Base-by-base conservation (phyloP, 1,139 yeast genomes). In the Pneumocystis carinii region DNA sequence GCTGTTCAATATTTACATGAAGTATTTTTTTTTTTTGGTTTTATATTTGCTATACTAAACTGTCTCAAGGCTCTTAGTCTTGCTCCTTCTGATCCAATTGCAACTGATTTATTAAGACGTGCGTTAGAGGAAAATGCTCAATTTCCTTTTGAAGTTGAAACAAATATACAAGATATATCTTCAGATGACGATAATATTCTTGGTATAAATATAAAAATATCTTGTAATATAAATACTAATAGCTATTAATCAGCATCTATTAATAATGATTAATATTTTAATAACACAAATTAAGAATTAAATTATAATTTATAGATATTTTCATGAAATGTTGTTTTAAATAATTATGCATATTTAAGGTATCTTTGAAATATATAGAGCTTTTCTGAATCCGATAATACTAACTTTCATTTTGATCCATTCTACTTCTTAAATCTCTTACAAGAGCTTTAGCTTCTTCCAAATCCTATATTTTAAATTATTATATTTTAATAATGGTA, bases 391-490 rank as follows among this genome's bases (percentile, higher is more conserved):
- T 19, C 17, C 6, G 10, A n/a, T n/a, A 24, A 35, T 56, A 29
- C 14, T 37, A 59, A 61, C 17, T 36, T 17, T 32, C 38, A 27
- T 38, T 35, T 39, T 61, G 62, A 32, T 61, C 63, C 62, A 63
- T 64, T 73, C 1, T 62, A 17, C 56, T 62, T 24, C 67, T 32
- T 10, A 69, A 69, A 68, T 87, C 95, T 68, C 94, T 78, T 0
- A 92, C 88, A 61, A 90, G 85, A 0, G 86, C 80, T 62, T 96
- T 76, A 0, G 96, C 97, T 71, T 90, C 97, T 71, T 89, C 96
- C 42, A 89, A 82, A 70, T 88, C 96, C 66, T 85, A 88, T 10
- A 57, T 57, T 38, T 42, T 55, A 10, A 48, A 59, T 59, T 12
- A 38, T 24, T 19, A 59, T 36, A 3, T 59, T 41, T 19, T 24